Evolutionary conservation across 176 grass and related monocot species (phyloP), one percentile per base, ranked within the genome.

Genomic region (Zoysia pacifica): DNA sequence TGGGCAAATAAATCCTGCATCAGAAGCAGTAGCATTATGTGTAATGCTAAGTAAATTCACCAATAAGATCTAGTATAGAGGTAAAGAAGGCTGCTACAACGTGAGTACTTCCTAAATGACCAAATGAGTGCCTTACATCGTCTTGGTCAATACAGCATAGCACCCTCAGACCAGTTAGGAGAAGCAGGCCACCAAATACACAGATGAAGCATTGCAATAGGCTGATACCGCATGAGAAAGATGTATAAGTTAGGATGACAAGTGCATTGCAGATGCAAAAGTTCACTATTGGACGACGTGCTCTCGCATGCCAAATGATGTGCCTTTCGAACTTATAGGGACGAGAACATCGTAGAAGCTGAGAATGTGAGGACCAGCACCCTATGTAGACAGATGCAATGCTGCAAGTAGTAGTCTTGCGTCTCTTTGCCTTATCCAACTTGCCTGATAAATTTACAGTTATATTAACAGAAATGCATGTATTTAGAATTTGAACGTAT

Each of bases 281-380:
- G 41, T 67, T 80, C 59, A 76, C 18, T 3, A 20, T 20, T 48
- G 1, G 5, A 64, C 9, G 12, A 16, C 19, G 55, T 53, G 16
- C 10, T 28, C 13, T n/a, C 1, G 40, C n/a, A 52, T 39, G 43
- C 48, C 67, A 58, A n/a, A 9, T 12, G 9, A 37, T 28, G 19
- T 4, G 4, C 6, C 15, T 85, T 44, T 94, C 56, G 28, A 28
- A 28, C 28, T 28, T 28, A 28, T 0, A 28, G 0, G 28, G 28
- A 0, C 28, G 28, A 28, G 67, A 89, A 94, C 50, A 85, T 86
- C 0, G 55, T 77, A 2, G 94, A 94, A 51, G 91, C 94, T 72
- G 89, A 94, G 42, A 72, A 62, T 36, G 94, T 90, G 53, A 97
- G 77, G 81, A 90, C 69, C 59, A 92, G 45, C 72, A 97, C 91